phyloP scores from a whole-genome alignment of 2,329 filamentous ascomycete genomes.

The Fusarium foetens region DNA sequence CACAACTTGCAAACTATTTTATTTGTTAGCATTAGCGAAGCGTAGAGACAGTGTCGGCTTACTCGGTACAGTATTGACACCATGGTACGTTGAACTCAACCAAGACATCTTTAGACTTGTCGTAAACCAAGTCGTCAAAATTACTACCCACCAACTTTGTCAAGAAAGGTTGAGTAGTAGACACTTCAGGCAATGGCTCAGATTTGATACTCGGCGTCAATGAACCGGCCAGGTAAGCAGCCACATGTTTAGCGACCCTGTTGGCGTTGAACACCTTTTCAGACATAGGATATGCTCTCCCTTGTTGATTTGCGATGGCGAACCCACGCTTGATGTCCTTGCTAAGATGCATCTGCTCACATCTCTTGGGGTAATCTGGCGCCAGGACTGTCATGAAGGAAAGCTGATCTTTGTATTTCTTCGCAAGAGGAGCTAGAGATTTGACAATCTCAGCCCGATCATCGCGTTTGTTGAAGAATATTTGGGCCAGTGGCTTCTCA shows the following conservation, averaged over 20 bases:
- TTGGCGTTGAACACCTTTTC: not conserved
- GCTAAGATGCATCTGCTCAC: not conserved
- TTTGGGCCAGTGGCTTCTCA: not conserved
- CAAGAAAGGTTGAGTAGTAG: not conserved
- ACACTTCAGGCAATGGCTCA: not conserved
- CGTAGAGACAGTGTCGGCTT: not conserved
- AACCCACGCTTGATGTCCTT: not conserved
- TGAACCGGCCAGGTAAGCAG: not conserved
- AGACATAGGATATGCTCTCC: conserved; percentile 3
- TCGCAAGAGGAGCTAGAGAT: not conserved
- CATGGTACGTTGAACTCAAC: not conserved
- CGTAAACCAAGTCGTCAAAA: not conserved
- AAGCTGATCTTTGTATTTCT: not conserved
- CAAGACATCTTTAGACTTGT: not conserved
- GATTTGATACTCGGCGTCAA: not conserved
- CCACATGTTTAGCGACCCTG: not conserved
- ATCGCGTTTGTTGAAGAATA: not conserved
- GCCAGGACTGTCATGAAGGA: not conserved
- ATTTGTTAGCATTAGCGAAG: not conserved
- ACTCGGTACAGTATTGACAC: conserved; percentile 6
- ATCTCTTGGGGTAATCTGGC: not conserved
- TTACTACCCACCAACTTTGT: not conserved
- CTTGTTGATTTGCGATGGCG: not conserved
- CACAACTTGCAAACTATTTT: not conserved
- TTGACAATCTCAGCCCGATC: not conserved